Conservation (phyloP, 305 asterid species). For the Fraxinus platypoda region DNA sequence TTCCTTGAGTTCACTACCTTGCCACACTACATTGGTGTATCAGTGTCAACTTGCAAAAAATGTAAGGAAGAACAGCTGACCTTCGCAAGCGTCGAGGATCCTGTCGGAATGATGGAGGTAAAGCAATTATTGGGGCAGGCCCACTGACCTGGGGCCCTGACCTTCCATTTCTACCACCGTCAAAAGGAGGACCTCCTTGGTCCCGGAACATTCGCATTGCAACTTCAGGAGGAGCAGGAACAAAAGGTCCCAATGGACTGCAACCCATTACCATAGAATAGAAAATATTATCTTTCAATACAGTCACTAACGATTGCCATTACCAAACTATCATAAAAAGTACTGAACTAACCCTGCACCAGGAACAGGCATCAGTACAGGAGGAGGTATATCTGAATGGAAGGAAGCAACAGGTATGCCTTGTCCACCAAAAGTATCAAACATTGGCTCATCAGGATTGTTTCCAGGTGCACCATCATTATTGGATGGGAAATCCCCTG, state of each 20-base stretch:
- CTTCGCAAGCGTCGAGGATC: slow-evolving; percentile 97
- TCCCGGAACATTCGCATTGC: slow-evolving; percentile 97
- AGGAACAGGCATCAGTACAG: slow-evolving; percentile 98
- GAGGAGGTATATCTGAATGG: slow-evolving; percentile 81
- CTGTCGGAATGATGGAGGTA: slow-evolving; percentile 75
- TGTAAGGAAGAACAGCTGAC: slow-evolving; percentile 33
- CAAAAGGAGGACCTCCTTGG: slow-evolving; percentile 92
- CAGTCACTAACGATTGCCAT: neutral
- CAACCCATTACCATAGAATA: slow-evolving; percentile 20
- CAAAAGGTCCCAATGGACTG: slow-evolving; percentile 97
- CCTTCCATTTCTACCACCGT: slow-evolving; percentile 81
- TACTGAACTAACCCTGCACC: slow-evolving; percentile 83
- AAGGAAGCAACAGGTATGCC: slow-evolving; percentile 73
- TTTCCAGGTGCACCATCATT: slow-evolving; percentile 52
- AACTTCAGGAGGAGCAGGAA: slow-evolving; percentile 99
- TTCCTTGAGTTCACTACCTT: neutral
- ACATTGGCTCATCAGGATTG: slow-evolving; percentile 81
- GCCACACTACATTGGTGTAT: neutral
- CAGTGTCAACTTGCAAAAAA: neutral
- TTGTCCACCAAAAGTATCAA: slow-evolving; percentile 81
- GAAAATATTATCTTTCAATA: neutral
- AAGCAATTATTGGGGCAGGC: slow-evolving; percentile 69
- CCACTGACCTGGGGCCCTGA: slow-evolving; percentile 66
- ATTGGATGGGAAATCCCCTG: slow-evolving; percentile 56
- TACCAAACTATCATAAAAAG: neutral